These are phyloP conservation scores for Xylaria venustula DNA, from an alignment of 495 filamentous ascomycete genomes.

Conservation along the genomic window DNA sequence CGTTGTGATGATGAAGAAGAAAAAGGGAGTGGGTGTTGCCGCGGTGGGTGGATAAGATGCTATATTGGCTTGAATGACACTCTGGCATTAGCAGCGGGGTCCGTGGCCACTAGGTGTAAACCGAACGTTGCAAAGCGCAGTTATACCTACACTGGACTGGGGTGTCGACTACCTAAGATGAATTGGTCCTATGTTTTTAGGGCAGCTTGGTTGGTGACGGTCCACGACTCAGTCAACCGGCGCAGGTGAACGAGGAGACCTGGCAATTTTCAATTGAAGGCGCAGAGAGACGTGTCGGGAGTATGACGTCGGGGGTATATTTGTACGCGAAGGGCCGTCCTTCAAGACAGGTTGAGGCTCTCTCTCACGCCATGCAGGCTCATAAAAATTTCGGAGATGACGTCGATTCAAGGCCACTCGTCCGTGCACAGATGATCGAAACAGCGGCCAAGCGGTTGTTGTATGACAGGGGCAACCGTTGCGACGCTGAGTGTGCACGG, in stretches of 20 bases:
- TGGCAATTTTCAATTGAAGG: background rate
- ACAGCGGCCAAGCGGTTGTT: background rate
- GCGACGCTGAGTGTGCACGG: background rate
- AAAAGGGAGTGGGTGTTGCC: background rate
- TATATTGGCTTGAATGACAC: background rate
- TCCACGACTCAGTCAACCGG: background rate
- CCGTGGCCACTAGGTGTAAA: background rate
- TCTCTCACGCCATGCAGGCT: background rate
- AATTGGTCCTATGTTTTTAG: background rate
- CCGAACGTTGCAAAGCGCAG: background rate
- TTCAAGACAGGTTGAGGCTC: slow-evolving; percentile 10
- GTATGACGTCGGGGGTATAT: slow-evolving; percentile 11
- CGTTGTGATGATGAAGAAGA: background rate
- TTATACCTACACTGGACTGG: background rate
- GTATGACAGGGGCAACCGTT: background rate
- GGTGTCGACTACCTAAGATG: background rate
- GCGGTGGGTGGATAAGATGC: background rate
- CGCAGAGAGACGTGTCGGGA: background rate
- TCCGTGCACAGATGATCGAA: background rate
- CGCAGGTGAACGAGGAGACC: background rate
- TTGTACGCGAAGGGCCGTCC: background rate
- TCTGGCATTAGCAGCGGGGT: slow-evolving; percentile 1
- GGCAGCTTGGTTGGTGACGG: background rate
- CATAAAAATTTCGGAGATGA: background rate
- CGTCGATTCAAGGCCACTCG: background rate